phyloP scores from a whole-genome alignment of 148 eudicot species.

The Oxyria digyna region DNA sequence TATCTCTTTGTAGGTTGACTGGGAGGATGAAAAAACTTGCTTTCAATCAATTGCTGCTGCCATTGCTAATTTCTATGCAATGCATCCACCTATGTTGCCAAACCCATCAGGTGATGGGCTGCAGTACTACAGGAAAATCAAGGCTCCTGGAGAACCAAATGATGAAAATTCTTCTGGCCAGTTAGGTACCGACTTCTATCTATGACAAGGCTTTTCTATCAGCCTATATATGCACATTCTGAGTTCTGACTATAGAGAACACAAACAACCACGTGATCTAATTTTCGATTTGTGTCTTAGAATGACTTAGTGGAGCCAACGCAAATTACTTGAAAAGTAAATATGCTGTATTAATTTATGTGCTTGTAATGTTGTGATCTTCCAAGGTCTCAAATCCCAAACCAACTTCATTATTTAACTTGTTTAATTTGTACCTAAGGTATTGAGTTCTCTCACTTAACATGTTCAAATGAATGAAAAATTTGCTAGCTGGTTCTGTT shows the following conservation, averaged over 20 bases:
- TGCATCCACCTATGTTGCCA: conserved; percentile 93
- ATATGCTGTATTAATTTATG: not conserved
- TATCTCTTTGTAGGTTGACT: conserved; percentile 50
- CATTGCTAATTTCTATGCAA: conserved; percentile 79
- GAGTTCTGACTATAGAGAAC: not conserved
- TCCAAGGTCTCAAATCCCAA: not conserved
- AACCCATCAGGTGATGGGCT: conserved; percentile 83
- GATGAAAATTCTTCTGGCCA: conserved; percentile 17
- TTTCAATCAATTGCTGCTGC: conserved; percentile 90
- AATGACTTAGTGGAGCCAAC: not conserved
- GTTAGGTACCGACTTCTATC: conserved; percentile 30
- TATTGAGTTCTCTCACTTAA: not conserved
- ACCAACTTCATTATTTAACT: not conserved
- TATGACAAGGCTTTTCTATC: not conserved
- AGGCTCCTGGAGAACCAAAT: conserved; percentile 17
- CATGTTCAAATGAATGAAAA: not conserved
- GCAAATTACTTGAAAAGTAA: not conserved
- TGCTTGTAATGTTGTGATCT: not conserved
- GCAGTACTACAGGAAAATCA: conserved; percentile 42
- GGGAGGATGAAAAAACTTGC: conserved; percentile 88
- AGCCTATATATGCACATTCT: not conserved
- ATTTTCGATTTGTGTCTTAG: not conserved
- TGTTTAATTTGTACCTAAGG: not conserved
- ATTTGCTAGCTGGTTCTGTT: not conserved
- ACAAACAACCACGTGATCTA: not conserved